phyloP scores from a whole-genome alignment of 805 yeast genomes.

The Schwanniomyces pseudopolymorphus region DNA sequence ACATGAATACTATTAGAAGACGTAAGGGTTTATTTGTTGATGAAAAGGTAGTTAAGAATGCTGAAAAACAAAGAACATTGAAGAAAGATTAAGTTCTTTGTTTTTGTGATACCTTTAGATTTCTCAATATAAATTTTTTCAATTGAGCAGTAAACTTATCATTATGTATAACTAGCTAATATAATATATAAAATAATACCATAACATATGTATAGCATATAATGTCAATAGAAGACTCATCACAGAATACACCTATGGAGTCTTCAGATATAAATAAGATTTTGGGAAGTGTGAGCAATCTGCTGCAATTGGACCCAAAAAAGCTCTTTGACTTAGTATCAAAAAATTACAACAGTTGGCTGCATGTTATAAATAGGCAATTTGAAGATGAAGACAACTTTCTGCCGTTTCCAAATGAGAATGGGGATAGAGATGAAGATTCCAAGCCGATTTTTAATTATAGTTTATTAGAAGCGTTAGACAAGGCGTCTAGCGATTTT shows the following conservation, averaged over 20 bases:
- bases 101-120: background rate
- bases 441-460: conserved; percentile 23
- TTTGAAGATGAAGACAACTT: conserved; percentile 23
- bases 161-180: background rate
- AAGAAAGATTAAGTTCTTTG: conserved; percentile 53
- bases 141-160: background rate
- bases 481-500: conserved; percentile 22
- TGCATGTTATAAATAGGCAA: conserved; percentile 27
- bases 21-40: conserved; percentile 89
- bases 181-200: background rate
- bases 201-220: conserved; percentile 4
- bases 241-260: background rate
- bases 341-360: conserved; percentile 41
- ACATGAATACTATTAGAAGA: conserved; percentile 78
- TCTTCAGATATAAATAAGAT: background rate
- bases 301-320: conserved; percentile 18
- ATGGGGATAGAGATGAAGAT: conserved; percentile 8
- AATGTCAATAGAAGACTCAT: conserved; percentile 7
- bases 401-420: conserved; percentile 30
- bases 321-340: conserved; percentile 30
- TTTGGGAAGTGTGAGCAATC: background rate
- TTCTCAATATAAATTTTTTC: background rate
- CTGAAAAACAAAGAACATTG: conserved; percentile 91
- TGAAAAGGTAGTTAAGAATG: conserved; percentile 85
- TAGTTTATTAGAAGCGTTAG: conserved; percentile 30